Percentiles rank a stretch among this genome's conserved stretches.
Evolutionary conservation across 1,284 basidiomycete genomes (phyloP).

Genomic region (Cystobasidium sp.): DNA sequence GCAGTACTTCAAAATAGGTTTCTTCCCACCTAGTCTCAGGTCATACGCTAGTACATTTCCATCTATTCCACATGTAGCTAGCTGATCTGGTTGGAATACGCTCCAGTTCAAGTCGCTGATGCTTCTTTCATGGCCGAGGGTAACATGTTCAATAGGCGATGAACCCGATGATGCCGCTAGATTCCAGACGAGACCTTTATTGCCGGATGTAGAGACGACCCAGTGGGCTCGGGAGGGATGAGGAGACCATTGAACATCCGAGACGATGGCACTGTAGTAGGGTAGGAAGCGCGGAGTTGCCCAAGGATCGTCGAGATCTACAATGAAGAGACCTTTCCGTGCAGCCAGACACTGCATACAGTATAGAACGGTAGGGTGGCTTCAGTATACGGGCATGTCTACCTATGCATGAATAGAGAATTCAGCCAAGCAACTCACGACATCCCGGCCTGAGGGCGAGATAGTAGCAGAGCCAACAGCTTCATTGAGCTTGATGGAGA

Average conservation of each 20-base stretch:
- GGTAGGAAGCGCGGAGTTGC: conserved; percentile 89
- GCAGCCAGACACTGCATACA: conserved; percentile 48
- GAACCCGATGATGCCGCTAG: conserved; percentile 62
- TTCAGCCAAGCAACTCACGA: conserved; percentile 3
- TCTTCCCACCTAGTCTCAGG: conserved; percentile 60
- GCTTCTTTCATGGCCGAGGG: conserved; percentile 85
- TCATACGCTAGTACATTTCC: conserved; percentile 81
- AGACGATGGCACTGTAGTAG: conserved; percentile 92
- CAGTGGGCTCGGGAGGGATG: conserved; percentile 81
- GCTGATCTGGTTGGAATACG: conserved; percentile 71
- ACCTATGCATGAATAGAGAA: background rate
- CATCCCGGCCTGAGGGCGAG: conserved; percentile 41
- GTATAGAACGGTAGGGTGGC: background rate
- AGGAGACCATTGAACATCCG: conserved; percentile 89
- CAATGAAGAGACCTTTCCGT: conserved; percentile 91
- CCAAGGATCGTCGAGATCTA: conserved; percentile 86
- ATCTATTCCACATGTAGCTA: conserved; percentile 61
- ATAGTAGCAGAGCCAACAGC: conserved; percentile 43
- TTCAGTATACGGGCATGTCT: background rate
- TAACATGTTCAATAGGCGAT: conserved; percentile 69
- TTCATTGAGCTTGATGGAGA: conserved; percentile 45
- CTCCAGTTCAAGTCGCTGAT: conserved; percentile 98
- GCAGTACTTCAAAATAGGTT: conserved; percentile 57
- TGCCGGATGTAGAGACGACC: conserved; percentile 91
- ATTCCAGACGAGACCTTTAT: conserved; percentile 97